Base-by-base conservation (phyloP, 768 basidiomycete species). In the Russula griseocarnosa region DNA sequence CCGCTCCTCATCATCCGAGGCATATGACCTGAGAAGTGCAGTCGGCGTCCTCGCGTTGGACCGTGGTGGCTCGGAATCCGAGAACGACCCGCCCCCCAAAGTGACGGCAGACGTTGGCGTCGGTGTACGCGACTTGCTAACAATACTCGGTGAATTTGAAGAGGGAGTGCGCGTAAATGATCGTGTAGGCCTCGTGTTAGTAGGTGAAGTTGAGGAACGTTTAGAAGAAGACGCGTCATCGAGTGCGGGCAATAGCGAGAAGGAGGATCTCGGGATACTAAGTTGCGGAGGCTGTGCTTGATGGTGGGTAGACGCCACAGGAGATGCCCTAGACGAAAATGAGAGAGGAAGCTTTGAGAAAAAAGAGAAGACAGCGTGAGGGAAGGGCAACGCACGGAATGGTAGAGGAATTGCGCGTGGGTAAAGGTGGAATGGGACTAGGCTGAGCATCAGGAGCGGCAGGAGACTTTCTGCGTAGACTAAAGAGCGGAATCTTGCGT, bases 401-500 rank as follows among this genome's bases (percentile, higher is more conserved):
- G 8, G 59, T 52, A 3, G 47, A 57, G 16, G 64, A 55, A 7
- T 55, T 61, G 26, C 54, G 63, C 0, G 63, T 65, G 20, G 63
- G 42, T 3, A 22, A 7, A 3, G 57, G 38, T 24, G 40, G 36
- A 16, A 46, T 38, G 16, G 64, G 32, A 46, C 47, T n/a, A 32
- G 24, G 53, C 3, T 24, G 66, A 13, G 22, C 24, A 11, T 36
- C 36, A 13, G 58, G 34, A 18, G 63, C 22, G 9, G 34, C 58
- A 16, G 58, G 57, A 14, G 67, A 63, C 46, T 69, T 69, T 51
- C 60, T 61, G 47, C 64, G 65, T 22, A 69, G 62, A 55, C 68
- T 55, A 44, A 69, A 63, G 54, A 69, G 62, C 3, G 68, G 68
- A 7, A 69, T 53, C 44, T 67, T 63, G 38, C 68, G 66, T 36